Evolutionary conservation across 2,329 filamentous ascomycete genomes (phyloP).

Genomic region (Shiraia sp.): DNA sequence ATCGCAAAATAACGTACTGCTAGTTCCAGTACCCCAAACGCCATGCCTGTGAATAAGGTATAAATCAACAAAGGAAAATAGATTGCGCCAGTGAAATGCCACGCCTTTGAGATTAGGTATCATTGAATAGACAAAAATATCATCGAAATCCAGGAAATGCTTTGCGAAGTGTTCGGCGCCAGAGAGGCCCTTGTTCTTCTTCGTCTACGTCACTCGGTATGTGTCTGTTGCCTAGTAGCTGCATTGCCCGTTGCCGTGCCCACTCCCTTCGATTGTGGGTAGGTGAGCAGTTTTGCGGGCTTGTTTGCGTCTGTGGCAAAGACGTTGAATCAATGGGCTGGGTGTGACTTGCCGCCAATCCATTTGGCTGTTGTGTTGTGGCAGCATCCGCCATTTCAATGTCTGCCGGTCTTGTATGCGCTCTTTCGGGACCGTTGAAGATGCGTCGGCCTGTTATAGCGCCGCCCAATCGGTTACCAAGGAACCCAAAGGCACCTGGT

Average conservation of each 20-base stretch:
- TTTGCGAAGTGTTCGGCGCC: constrained; percentile 35
- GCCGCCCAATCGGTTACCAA: constrained; percentile 30
- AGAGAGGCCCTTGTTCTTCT: constrained; percentile 20
- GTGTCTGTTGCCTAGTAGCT: constrained; percentile 45
- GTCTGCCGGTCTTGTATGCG: constrained; percentile 22
- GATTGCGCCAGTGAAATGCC: no score
- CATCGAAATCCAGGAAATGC: constrained; percentile 41
- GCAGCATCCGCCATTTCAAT: constrained; percentile 36
- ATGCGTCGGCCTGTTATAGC: constrained; percentile 31
- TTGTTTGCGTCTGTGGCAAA: constrained; percentile 4
- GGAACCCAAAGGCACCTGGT: constrained; percentile 21
- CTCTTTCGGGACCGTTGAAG: constrained; percentile 34
- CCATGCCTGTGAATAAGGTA: no score
- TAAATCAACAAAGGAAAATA: no score
- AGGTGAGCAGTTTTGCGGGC: constrained; percentile 14
- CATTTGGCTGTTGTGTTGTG: constrained; percentile 1
- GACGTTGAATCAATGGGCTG: background rate
- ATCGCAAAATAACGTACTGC: no score
- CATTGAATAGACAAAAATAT: constrained; percentile 4
- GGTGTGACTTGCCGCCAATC: background rate
- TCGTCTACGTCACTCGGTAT: constrained; percentile 29
- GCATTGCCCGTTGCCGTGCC: constrained; percentile 51
- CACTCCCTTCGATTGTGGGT: constrained; percentile 47
- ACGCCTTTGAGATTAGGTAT: constrained; percentile 2
- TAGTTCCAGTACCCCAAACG: no score